phyloP scores from a whole-genome alignment of 371 early-diverging fungal species.

The Mucor indicus region DNA sequence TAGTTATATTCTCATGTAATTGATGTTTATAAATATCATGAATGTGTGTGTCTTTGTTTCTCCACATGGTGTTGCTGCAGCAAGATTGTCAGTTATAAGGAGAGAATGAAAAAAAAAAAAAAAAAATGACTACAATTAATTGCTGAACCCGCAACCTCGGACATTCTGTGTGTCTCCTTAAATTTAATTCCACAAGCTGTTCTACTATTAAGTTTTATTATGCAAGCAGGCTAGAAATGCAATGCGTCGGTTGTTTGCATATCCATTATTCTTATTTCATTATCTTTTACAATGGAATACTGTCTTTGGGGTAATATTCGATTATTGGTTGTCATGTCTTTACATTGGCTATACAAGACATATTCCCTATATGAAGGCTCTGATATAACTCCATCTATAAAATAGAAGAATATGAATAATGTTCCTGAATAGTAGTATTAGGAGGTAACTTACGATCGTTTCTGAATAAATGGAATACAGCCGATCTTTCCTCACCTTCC shows the following conservation, averaged over 20 bases:
- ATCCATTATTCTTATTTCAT: constrained; percentile 37
- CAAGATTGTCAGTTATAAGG: too few relatives aligned
- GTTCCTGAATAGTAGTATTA: background rate
- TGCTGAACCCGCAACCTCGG: too few relatives aligned
- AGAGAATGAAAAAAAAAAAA: background rate
- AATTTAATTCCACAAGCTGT: background rate
- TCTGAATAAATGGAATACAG: constrained; percentile 57
- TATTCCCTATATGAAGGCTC: constrained; percentile 51
- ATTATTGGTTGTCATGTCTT: constrained; percentile 12
- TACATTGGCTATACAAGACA: constrained; percentile 36
- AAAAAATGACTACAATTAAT: background rate
- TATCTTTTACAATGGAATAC: constrained; percentile 36
- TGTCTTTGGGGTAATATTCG: constrained; percentile 26
- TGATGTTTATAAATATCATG: constrained; percentile 6
- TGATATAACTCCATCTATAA: constrained; percentile 33
- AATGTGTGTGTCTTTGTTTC: constrained; percentile 5
- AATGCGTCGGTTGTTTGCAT: constrained; percentile 35
- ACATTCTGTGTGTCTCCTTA: too few relatives aligned
- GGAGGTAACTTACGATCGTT: constrained; percentile 41
- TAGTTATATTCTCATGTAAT: too few relatives aligned
- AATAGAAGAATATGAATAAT: background rate
- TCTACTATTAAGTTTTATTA: background rate
- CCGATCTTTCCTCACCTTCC: constrained; percentile 60
- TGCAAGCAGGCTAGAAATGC: constrained; percentile 8
- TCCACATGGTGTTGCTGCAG: constrained; percentile 22